Evolutionary conservation across 2,329 filamentous ascomycete genomes (phyloP), one percentile per base, ranked within the genome.

Genomic region (Kalaharituber pfeilii): DNA sequence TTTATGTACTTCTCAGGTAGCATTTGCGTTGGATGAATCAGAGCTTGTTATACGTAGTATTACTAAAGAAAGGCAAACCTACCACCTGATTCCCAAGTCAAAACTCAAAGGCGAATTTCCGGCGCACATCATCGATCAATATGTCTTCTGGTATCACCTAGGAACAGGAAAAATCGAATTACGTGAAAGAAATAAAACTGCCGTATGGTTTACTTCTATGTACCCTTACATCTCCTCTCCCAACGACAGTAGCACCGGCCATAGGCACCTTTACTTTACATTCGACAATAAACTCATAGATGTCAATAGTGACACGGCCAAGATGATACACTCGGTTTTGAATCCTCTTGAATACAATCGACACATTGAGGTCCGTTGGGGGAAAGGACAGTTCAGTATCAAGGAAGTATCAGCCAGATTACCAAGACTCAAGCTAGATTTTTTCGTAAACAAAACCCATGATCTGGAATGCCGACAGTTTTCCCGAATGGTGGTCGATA

Each of bases 401-500:
- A n/a, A n/a, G n/a, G n/a, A 5, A 3, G n/a, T 75, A 1, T 62
- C 69, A 0, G 65, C 75, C 1, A 66, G 71, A 1, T 55, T 80
- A 0, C 73, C 75, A 0, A 66, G 71, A 1, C 62, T 77, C 0
- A 68, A 70, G 3, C 64, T 79, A 0, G 67, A 68, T 0, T 81
- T 80, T 55, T 62, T 56, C 6, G 52, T 75, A 1, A 57, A 60
- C 1, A 13, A 54, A 1, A 62, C 65, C 0, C 58, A 62, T 0
- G 51, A 59, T 0, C 42, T 79, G 2, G 53, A 61, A n/a, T 78
- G 72, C 0, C 69, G 68, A 5, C 70, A 79, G 53, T 75, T 73
- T 55, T 67, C 69, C 0, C 73, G 71, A 1, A 75, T 77, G 70
- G 57, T 61, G 0, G 60, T 81, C 1, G 74, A 78, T 57, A 13